Evolutionary conservation across 2,329 filamentous ascomycete genomes (phyloP).

Genomic region (Huntiella bhutanensis): DNA sequence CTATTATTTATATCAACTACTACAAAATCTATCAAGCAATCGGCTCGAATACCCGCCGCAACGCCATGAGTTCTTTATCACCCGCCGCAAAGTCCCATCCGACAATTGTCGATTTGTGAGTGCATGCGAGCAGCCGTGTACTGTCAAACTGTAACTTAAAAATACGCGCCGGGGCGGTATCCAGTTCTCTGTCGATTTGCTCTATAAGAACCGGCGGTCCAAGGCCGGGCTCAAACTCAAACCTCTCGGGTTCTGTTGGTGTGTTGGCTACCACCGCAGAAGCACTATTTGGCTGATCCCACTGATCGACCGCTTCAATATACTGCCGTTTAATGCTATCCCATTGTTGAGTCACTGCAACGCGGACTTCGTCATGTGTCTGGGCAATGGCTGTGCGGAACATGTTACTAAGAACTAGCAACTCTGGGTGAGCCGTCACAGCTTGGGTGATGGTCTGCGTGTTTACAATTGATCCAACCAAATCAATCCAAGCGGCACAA

Average conservation of each 20-base stretch:
- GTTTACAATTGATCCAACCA: not conserved
- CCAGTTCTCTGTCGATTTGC: conserved; percentile 15
- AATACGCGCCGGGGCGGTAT: conserved; percentile 41
- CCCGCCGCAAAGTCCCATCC: conserved; percentile 95
- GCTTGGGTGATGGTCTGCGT: not conserved
- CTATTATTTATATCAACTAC: not conserved
- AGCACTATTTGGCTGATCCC: not conserved
- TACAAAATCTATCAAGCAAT: conserved; percentile 22
- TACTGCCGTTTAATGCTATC: not conserved
- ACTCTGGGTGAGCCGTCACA: not conserved
- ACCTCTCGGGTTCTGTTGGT: not conserved
- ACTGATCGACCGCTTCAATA: not conserved
- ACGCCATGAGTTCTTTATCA: conserved; percentile 61
- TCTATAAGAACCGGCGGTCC: conserved; percentile 6
- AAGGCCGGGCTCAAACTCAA: not conserved
- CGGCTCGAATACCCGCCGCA: conserved; percentile 56
- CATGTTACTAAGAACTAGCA: not conserved
- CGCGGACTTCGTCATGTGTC: not conserved
- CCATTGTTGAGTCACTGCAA: not conserved
- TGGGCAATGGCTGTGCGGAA: not conserved
- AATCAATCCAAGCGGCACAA: not conserved
- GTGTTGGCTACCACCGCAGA: not conserved
- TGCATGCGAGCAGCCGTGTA: conserved; percentile 82
- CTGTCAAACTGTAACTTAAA: conserved; percentile 97
- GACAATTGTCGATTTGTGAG: conserved; percentile 76